These are phyloP conservation scores for Globisporangium acanthophoron DNA, from an alignment of 352 stramenopile genomes.

Conservation along the genomic window DNA sequence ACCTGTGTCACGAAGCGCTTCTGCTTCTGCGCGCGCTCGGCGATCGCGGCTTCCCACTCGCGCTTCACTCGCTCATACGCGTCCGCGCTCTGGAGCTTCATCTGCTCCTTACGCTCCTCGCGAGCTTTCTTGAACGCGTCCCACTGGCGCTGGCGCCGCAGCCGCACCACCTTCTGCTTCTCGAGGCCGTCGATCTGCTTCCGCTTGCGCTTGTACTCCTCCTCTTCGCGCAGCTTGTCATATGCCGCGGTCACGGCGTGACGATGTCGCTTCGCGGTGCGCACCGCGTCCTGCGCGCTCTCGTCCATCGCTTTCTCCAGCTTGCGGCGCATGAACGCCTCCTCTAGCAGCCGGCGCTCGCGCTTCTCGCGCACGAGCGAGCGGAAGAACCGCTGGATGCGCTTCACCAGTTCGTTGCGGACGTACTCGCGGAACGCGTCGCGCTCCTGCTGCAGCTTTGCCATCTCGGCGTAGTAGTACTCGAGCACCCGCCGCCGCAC, in stretches of 20 bases:
- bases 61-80: conserved; percentile 31
- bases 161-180: conserved; percentile 56
- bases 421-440: conserved; percentile 38
- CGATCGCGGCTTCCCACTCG: conserved; percentile 38
- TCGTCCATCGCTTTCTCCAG: conserved; percentile 47
- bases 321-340: conserved; percentile 18
- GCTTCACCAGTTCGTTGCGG: conserved; percentile 28
- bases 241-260: conserved; percentile 44
- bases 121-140: conserved; percentile 41
- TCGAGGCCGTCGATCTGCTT: conserved; percentile 46
- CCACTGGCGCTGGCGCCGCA: conserved; percentile 52
- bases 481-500: conserved; percentile 29
- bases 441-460: conserved; percentile 42
- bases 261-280: conserved; percentile 27
- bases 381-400: conserved; percentile 43
- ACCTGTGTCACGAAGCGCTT: conserved; percentile 40
- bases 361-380: conserved; percentile 21
- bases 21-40: conserved; percentile 18
- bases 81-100: conserved; percentile 31
- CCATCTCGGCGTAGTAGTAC: conserved; percentile 56
- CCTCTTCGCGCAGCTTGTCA: conserved; percentile 42
- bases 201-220: conserved; percentile 34
- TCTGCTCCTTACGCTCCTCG: conserved; percentile 29
- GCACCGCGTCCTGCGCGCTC: conserved; percentile 23
- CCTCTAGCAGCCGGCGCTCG: conserved; percentile 14